Base-by-base conservation (phyloP, 805 yeast genomes). In the Ogataea saltuana region DNA sequence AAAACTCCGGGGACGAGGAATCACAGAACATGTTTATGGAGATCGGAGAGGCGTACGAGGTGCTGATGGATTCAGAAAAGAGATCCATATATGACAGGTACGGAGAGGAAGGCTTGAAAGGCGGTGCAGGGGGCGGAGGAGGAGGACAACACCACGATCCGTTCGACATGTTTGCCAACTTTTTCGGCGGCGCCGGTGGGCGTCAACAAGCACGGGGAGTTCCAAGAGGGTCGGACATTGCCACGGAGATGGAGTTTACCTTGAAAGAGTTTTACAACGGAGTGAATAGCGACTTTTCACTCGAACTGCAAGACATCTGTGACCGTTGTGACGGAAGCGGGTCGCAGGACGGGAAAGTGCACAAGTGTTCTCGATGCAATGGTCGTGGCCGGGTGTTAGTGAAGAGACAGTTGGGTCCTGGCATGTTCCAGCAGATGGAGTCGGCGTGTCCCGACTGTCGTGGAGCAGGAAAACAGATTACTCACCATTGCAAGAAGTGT, bases 21-120 rank as follows among this genome's bases (percentile, higher is more conserved):
- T 96, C 97, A 1, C 89, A 87, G 51, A 83, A 85, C 38, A 83
- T 78, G 65, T 93, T 90, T 62, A 83, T 93, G 39, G 95, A 89
- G 64, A 77, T 93, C 21, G 96, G 96, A 12, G 95, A 85, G 58
- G 98, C 98, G 0, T 91, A 91, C 63, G 97, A 89, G 42, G 85
- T 88, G 10, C 72, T 89, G 48, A 75, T 80, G 51, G 88, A 88
- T 60, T 61, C 75, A 4, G 87, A 85, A 44, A 85, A 86, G 64
- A 75, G 84, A 46, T 56, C 70, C 20, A 71, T 80, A 10, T 90
- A 81, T 63, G 96, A 90, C 63, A 70, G 71, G 36, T 85, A 71
- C 56, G 99, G 99, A 22, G 80, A 77, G 46, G 91, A 83, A 33
- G 93, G 84, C 0, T 58, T 86, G 36, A 74, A 81, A 58, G 72